Percentiles rank a stretch among this genome's conserved stretches.
Evolutionary conservation across 2,329 filamentous ascomycete genomes (phyloP).

Genomic region (Aotearoamyces nothofagi): DNA sequence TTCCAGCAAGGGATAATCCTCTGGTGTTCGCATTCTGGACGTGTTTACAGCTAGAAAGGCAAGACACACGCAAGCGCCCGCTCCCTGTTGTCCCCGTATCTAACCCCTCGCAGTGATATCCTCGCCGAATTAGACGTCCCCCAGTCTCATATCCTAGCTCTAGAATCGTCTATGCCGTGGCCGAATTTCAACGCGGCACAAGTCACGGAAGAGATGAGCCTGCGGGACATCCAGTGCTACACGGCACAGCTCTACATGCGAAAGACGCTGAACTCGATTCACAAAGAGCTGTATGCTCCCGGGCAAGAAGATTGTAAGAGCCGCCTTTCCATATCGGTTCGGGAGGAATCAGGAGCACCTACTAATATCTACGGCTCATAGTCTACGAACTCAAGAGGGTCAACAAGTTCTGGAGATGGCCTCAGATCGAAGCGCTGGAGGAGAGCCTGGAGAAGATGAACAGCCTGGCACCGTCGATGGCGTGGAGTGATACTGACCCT

Average conservation of each 20-base stretch:
- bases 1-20: conserved; percentile 36
- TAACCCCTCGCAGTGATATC: conserved; percentile 57
- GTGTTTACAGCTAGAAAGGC: conserved; percentile 84
- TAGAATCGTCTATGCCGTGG: conserved; percentile 49
- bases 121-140: conserved; percentile 65
- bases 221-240: conserved; percentile 41
- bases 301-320: conserved; percentile 5
- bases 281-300: conserved; percentile 24
- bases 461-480: conserved; percentile 34
- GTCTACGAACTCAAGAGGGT: too few relatives aligned
- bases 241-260: conserved; percentile 47
- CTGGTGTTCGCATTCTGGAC: conserved; percentile 79
- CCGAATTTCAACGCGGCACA: conserved; percentile 37
- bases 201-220: conserved; percentile 27
- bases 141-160: conserved; percentile 44
- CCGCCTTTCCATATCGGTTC: too few relatives aligned
- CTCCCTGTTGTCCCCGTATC: neutral
- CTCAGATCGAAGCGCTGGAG: conserved; percentile 30
- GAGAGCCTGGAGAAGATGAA: conserved; percentile 22
- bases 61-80: too few relatives aligned
- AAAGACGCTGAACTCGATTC: conserved; percentile 48
- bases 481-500: conserved; percentile 41
- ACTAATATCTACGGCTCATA: too few relatives aligned
- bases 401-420: too few relatives aligned
- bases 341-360: too few relatives aligned